phyloP scores from a whole-genome alignment of 305 asterid genomes.

The Fraxinus floribunda region DNA sequence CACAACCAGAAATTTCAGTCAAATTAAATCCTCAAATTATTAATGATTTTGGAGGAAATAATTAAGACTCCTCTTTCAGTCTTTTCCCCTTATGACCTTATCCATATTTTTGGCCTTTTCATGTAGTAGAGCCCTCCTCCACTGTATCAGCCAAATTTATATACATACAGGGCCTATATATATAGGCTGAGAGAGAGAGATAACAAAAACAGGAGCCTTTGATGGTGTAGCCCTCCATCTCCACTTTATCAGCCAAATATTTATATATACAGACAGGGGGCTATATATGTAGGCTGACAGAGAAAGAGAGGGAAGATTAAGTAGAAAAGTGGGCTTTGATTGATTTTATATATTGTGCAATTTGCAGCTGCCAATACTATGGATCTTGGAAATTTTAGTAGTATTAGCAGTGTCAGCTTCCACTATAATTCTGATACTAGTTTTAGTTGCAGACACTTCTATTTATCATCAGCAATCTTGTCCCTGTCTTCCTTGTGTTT shows the following conservation, averaged over 20 bases:
- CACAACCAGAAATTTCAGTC: not conserved
- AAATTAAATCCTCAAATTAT: not conserved
- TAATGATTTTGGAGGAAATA: not conserved
- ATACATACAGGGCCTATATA: not conserved
- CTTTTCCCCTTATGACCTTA: not conserved
- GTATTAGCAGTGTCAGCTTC: conserved; percentile 25
- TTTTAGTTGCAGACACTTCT: conserved; percentile 24
- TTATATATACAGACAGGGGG: not conserved
- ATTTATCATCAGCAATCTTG: conserved; percentile 32
- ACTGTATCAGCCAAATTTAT: not conserved
- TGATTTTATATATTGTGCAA: not conserved
- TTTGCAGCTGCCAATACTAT: conserved; percentile 18
- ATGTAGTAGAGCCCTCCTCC: not conserved
- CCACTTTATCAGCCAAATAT: not conserved
- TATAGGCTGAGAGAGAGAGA: not conserved
- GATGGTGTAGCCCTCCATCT: not conserved
- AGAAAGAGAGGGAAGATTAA: not conserved
- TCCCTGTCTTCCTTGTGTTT: conserved; percentile 27
- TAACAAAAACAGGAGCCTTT: not conserved
- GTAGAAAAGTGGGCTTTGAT: not conserved
- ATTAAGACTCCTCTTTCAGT: not conserved
- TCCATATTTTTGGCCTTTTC: not conserved
- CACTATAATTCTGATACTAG: conserved; percentile 15
- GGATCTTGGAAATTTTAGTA: conserved; percentile 36
- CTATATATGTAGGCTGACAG: not conserved